Evolutionary conservation across 2,329 filamentous ascomycete species (phyloP).

Genomic region (Rhynchosporium graminicola): DNA sequence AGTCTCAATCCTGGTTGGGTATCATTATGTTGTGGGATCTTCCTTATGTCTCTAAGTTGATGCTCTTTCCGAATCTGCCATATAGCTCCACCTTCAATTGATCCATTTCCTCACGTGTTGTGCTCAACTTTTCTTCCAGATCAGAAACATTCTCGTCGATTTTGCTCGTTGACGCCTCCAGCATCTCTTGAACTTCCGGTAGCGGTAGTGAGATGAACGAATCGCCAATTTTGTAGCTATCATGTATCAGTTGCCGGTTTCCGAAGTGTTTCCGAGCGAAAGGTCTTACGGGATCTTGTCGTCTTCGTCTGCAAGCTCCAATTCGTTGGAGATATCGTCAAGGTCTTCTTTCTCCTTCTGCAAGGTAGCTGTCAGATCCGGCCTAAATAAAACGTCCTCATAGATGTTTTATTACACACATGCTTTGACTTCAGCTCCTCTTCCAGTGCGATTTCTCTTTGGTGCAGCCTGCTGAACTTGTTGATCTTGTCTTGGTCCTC

Average conservation of each 20-base stretch:
- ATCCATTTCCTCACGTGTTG: conserved; percentile 82
- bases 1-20: conserved; percentile 21
- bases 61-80: conserved; percentile 91
- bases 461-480: conserved; percentile 90
- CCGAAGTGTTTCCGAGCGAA: background rate
- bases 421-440: conserved; percentile 79
- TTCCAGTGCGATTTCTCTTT: conserved; percentile 75
- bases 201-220: conserved; percentile 88
- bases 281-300: conserved; percentile 76
- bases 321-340: conserved; percentile 85
- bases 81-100: conserved; percentile 90
- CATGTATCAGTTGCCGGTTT: conserved; percentile 20
- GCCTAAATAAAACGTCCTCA: background rate
- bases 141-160: conserved; percentile 75
- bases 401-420: conserved; percentile 52
- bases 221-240: conserved; percentile 94
- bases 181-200: conserved; percentile 82
- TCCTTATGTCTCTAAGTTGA: conserved; percentile 84
- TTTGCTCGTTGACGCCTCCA: conserved; percentile 67
- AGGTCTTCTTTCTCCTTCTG: conserved; percentile 99
- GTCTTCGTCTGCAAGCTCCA: conserved; percentile 94
- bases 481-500: conserved; percentile 99
- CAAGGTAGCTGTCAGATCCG: conserved; percentile 20
- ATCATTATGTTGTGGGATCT: conserved; percentile 30
- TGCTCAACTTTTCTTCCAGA: conserved; percentile 75